These are phyloP conservation scores for Exophiala dermatitidis DNA, from an alignment of 2,329 filamentous ascomycete genomes.

Conservation along the genomic window DNA sequence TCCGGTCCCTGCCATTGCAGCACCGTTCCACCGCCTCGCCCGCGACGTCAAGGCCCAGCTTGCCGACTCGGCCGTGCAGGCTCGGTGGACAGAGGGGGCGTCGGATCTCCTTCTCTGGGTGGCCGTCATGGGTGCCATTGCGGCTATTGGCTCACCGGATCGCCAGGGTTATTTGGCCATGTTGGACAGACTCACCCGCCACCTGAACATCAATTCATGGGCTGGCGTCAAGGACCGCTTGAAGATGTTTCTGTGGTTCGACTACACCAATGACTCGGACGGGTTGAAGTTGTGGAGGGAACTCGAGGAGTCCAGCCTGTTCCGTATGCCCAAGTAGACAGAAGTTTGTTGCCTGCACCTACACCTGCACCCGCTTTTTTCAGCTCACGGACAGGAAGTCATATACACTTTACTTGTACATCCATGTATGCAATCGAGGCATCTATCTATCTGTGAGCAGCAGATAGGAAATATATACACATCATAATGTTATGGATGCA, in stretches of 20 bases:
- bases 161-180: constrained; percentile 32
- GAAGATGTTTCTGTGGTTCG: constrained; percentile 25
- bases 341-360: neutral
- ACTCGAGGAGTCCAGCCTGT: constrained; percentile 16
- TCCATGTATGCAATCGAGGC: too few species aligned
- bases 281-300: constrained; percentile 26
- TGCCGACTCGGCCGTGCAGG: constrained; percentile 20
- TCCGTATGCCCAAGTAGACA: constrained; percentile 1
- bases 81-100: constrained; percentile 27
- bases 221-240: constrained; percentile 19
- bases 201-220: constrained; percentile 23
- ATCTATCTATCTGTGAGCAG: too few species aligned
- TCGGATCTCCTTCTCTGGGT: constrained; percentile 33
- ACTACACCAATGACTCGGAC: constrained; percentile 25
- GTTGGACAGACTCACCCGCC: constrained; percentile 25
- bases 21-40: constrained; percentile 32
- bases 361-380: neutral
- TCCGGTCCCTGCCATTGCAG: constrained; percentile 35
- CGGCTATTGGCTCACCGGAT: constrained; percentile 30
- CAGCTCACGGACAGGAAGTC: too few species aligned
- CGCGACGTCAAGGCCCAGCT: constrained; percentile 29
- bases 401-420: too few species aligned
- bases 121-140: constrained; percentile 35
- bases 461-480: too few species aligned
- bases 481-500: too few species aligned